These are phyloP conservation scores for Hypoxylon perforatum DNA, from an alignment of 495 filamentous ascomycete genomes.

Conservation along the genomic window DNA sequence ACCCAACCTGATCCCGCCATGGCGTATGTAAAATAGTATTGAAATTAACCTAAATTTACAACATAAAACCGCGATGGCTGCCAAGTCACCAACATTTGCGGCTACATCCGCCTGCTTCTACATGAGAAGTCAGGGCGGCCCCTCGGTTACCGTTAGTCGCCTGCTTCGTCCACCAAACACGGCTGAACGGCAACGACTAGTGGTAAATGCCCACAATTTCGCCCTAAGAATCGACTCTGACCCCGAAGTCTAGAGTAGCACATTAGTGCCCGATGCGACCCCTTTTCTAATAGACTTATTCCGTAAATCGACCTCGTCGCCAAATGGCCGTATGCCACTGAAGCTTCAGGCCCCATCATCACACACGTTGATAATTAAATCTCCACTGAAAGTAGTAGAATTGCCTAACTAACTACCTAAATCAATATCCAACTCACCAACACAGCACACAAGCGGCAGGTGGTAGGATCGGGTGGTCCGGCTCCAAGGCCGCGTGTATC, in stretches of 20 bases:
- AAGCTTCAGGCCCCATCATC: not conserved
- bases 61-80: no score
- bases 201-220: not conserved
- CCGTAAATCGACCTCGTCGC: no score
- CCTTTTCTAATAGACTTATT: not conserved
- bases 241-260: not conserved
- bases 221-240: not conserved
- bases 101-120: no score
- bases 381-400: not conserved
- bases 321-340: not conserved
- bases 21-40: no score
- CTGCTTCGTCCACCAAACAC: not conserved
- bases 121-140: no score
- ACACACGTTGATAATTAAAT: not conserved
- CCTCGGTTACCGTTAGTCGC: no score
- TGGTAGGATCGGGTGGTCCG: not conserved
- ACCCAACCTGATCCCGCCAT: no score
- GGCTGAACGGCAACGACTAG: not conserved
- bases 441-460: not conserved
- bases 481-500: not conserved
- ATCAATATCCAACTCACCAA: no score
- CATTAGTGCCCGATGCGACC: slow-evolving; percentile 2
- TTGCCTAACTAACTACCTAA: not conserved
- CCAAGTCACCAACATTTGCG: no score
- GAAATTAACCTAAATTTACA: no score